Base-by-base conservation (phyloP, 805 yeast species). In the Cyberlindnera veronae region DNA sequence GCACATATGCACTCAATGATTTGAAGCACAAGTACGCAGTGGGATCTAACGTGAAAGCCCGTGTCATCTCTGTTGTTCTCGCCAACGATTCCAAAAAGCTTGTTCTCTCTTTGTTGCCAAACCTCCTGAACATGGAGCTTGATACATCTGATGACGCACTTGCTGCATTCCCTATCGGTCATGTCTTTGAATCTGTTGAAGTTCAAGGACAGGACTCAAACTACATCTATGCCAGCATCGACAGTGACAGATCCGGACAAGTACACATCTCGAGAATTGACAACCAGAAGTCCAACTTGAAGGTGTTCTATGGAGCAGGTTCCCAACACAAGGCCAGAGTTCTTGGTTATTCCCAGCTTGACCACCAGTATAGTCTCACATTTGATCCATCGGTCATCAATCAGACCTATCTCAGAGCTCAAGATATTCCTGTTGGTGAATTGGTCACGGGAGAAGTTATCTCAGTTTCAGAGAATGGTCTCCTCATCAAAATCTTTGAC, bases 91-190 rank as follows among this genome's bases (percentile, higher is more conserved):
- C 66, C 22, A 83, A 77, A 50, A 81, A 74, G 57, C 62, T 85
- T 19, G 69, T 79, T 13, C 66, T 91, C 19, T 84, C 96, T 4
- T 51, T 74, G 10, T 65, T 79, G 36, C 81, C 85, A 2, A 77
- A 76, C 43, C 63, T 81, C 3, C 49, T 77, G 34, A 55, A 55
- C 22, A 27, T 41, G 9, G 43, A 48, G 3, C 31, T 46, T 0
- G 33, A 48, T 1, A 50, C 51, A 5, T 44, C 58, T 19, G 39
- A 50, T 6, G 54, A 48, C 14, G 56, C 54, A 2, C 54, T 79
- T 34, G 81, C 77, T 37, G 82, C 90, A 0, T 82, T 84, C 65
- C 88, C 93, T 20, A 61, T 81, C 30, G 98, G 99, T n/a, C 80
- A 81, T 48, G 42, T 58, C 12, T 47, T 69, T n/a, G 82, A 79